A percentile compares a stretch with the other conserved stretches of the same genome.
Evolutionary conservation across 176 grass and related monocot species (phyloP).

Genomic region (Echinochloa phyllopogon): DNA sequence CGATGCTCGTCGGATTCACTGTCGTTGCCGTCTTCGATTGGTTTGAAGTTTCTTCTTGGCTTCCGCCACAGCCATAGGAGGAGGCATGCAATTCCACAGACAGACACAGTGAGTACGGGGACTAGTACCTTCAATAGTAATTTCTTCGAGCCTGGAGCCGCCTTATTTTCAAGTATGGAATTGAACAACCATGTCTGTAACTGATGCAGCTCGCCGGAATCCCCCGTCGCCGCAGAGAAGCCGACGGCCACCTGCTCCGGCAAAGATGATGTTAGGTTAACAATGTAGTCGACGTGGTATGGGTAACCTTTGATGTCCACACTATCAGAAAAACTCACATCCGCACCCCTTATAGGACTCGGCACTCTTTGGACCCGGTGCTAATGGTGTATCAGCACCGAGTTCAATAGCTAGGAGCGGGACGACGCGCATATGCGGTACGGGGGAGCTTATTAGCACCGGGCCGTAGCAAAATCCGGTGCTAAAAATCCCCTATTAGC

Average conservation of each 20-base stretch:
- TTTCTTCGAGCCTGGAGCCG: neutral
- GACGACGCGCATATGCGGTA: no score
- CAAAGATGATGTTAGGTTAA: conserved; percentile 24
- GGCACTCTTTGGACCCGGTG: no score
- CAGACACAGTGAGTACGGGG: neutral
- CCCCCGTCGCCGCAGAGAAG: conserved; percentile 7
- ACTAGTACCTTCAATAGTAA: neutral
- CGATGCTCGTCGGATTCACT: neutral
- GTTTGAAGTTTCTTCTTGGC: neutral
- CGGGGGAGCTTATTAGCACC: no score
- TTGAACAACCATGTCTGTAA: neutral
- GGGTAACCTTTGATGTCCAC: neutral
- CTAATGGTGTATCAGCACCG: no score
- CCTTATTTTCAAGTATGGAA: neutral
- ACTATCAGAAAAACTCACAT: no score
- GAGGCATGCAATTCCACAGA: neutral
- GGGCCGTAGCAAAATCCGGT: no score
- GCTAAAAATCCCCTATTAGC: no score
- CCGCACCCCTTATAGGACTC: no score
- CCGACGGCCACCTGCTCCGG: conserved; percentile 44
- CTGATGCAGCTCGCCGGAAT: neutral
- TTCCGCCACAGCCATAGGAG: neutral
- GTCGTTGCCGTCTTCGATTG: neutral
- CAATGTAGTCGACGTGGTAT: neutral
- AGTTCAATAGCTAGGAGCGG: no score